Percentiles rank a stretch among this genome's conserved stretches.
phyloP scores from a whole-genome alignment of 176 grass and related monocot species.

The Oryza glumipatula region DNA sequence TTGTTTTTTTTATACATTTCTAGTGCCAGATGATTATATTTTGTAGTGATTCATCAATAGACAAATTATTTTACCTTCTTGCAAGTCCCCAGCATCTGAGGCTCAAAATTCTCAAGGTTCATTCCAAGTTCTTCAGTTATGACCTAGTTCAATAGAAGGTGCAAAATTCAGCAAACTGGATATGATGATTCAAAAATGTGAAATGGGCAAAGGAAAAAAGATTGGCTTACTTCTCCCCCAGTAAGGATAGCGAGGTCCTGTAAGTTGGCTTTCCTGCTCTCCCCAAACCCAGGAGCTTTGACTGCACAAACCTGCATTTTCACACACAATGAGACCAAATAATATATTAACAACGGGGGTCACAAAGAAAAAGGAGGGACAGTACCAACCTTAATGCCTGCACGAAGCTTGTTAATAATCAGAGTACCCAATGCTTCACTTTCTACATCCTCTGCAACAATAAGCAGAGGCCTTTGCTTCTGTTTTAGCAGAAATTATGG shows the following conservation, averaged over 20 bases:
- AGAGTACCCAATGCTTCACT: constrained; percentile 60
- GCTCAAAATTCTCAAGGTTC: constrained; percentile 8
- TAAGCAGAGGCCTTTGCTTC: constrained; percentile 67
- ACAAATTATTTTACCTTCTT: background rate
- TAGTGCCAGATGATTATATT: too few relatives aligned
- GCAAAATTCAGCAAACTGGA: background rate
- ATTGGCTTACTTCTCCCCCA: background rate
- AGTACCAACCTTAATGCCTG: constrained; percentile 66
- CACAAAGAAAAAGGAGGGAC: constrained; percentile 26
- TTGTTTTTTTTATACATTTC: too few relatives aligned
- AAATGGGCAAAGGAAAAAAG: background rate
- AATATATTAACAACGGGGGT: background rate
- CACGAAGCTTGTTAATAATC: constrained; percentile 62
- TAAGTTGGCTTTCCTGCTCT: constrained; percentile 1
- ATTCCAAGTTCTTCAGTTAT: background rate
- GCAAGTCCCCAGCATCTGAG: constrained; percentile 4
- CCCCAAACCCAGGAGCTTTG: background rate
- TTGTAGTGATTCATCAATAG: background rate
- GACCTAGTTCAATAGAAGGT: background rate
- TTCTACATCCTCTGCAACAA: constrained; percentile 67
- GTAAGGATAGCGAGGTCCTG: background rate
- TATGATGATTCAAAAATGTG: background rate
- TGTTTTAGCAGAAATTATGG: constrained; percentile 37
- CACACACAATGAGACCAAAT: constrained; percentile 1
- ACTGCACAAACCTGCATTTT: constrained; percentile 42